Evolutionary conservation across 1,284 basidiomycete species (phyloP), one percentile per base, ranked within the genome.

Genomic region (Irpex sp.): DNA sequence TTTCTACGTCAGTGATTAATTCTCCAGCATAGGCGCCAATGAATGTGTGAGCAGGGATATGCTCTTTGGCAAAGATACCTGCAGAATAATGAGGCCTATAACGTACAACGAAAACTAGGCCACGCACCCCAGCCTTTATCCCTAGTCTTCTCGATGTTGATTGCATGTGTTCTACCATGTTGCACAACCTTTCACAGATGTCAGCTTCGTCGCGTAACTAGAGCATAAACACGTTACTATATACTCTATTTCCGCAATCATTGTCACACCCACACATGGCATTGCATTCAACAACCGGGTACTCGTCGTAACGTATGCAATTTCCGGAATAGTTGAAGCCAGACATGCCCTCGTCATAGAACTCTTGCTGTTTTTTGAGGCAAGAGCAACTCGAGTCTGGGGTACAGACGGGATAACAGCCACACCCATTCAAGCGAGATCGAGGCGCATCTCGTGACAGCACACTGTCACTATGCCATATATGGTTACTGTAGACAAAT

Each of bases 1-100:
- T 84, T 60, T 89, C 89, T 1, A 74, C 76, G 57, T 93, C 89
- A 0, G 82, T 86, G 26, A 97, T 70, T 4, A 95, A 76, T 72
- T 97, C 95, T 0, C 95, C 95, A 1, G 93, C 80, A 73, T 97
- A 97, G 0, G 92, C 82, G 1, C 94, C 94, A 52, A 97, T 76
- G 71, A 90, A 97, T 0, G 86, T 84, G 2, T 92, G 89, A 44
- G 73, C 76, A 0, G 82, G 82, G 31, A 97, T 94, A 66, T 77
- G 84, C 69, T 80, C 84, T 13, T 82, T 86, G 52, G 88, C 86
- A 71, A 88, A 87, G 1, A 93, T 82, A 58, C 91, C 91, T 92
- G 60, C 36, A n/a, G 17, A 7, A 15, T 7, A 7, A 19, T 51
- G 11, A 26, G 36, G 38, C 26, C 7, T 8, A 11, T 15, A 15